Conservation (phyloP, 805 yeast species). For the Jamesozyma jinghongensis region DNA sequence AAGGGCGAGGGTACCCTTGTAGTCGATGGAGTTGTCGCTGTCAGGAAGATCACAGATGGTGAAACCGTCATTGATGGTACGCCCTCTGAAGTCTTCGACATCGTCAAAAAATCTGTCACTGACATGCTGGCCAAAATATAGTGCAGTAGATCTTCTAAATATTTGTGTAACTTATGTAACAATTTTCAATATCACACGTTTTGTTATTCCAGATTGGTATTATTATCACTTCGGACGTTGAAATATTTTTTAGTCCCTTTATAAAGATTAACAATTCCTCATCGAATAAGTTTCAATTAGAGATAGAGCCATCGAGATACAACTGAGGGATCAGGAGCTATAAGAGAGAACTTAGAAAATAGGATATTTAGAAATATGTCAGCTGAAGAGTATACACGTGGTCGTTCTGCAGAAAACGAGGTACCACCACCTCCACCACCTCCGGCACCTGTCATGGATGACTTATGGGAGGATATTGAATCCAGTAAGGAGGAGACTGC, state of each 20-base stretch:
- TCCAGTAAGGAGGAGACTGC: constrained; percentile 6
- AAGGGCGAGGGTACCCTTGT: constrained; percentile 89
- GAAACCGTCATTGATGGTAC: constrained; percentile 80
- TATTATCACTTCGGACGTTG: neutral
- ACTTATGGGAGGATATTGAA: constrained; percentile 11
- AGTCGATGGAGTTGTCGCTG: constrained; percentile 66
- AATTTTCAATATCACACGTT: too few relatives aligned
- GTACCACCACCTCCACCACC: too few relatives aligned
- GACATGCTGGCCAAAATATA: constrained; percentile 68
- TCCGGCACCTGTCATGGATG: neutral
- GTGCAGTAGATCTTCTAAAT: neutral
- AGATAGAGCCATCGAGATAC: too few relatives aligned
- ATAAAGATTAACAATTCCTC: neutral
- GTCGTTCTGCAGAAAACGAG: constrained; percentile 2
- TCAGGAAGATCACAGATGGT: constrained; percentile 73
- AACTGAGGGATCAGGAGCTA: neutral
- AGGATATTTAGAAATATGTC: neutral
- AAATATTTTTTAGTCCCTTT: neutral
- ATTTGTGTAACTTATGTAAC: neutral
- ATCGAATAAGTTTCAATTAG: too few relatives aligned
- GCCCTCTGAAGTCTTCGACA: constrained; percentile 64
- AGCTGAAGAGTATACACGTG: neutral
- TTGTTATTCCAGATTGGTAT: neutral
- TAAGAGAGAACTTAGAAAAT: neutral
- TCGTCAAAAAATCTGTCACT: constrained; percentile 62